Conservation (phyloP, 345 rosid genomes). For the Excoecaria cochinchinensis region DNA sequence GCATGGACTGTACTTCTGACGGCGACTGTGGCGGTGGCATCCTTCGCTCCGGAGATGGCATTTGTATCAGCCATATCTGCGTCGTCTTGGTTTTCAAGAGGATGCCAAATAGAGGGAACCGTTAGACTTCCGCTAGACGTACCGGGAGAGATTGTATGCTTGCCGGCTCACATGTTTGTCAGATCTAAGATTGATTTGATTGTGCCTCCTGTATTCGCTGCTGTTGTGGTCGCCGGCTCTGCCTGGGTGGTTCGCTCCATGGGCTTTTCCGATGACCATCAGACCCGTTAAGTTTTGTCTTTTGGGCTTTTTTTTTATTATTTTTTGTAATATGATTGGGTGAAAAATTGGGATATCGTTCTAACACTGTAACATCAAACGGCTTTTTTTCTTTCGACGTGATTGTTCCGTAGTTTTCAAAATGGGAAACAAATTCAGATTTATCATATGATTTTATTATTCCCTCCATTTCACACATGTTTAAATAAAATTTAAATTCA, state of each 20-base stretch:
- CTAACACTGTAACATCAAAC: too few species aligned
- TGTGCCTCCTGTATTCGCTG: conserved; percentile 84
- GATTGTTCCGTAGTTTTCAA: too few species aligned
- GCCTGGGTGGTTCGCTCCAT: conserved; percentile 67
- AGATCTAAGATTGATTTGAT: conserved; percentile 61
- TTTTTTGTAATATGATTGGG: not conserved
- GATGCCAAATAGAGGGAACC: conserved; percentile 43
- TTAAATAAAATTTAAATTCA: too few species aligned
- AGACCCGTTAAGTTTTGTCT: conserved; percentile 26
- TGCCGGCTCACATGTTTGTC: conserved; percentile 56
- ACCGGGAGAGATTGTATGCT: conserved; percentile 59
- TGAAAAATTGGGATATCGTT: not conserved
- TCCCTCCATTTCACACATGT: too few species aligned
- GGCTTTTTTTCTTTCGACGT: too few species aligned
- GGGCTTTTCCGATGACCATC: conserved; percentile 62
- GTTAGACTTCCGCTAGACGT: conserved; percentile 64
- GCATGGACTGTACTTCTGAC: conserved; percentile 74
- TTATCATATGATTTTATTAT: too few species aligned
- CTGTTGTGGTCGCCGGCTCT: conserved; percentile 72
- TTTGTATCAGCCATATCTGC: conserved; percentile 64
- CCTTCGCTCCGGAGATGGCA: conserved; percentile 75
- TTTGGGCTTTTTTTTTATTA: not conserved
- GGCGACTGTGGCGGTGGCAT: conserved; percentile 59
- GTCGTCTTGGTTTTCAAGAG: conserved; percentile 48
- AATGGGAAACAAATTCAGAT: too few species aligned